Base-by-base conservation (phyloP, 345 rosid species). In the Heritiera fomes region DNA sequence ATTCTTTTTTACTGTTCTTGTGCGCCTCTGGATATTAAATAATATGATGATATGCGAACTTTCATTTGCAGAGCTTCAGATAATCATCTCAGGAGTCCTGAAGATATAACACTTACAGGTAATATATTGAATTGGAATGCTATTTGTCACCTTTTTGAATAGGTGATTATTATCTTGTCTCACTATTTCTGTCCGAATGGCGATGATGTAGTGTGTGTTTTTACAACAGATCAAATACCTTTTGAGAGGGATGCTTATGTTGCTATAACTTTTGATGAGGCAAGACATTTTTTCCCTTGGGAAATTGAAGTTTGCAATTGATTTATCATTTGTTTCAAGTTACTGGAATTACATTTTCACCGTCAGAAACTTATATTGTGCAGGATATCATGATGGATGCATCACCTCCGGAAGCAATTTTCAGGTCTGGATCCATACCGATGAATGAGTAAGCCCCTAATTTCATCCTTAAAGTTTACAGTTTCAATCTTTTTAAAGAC, bases 31-130 rank as follows among this genome's bases (percentile, higher is more conserved):
- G 60, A 8, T 75, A 23, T 28, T 73, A 41, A 17, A 12, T 56
- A 58, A 46, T 11, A 17, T 50, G 53, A n/a, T 65, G 55, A 46
- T 47, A 50, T 0, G 14, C 32, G 11, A 9, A 46, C 77, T 79
- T 78, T 23, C 73, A 23, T 45, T 66, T 20, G 15, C 82, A 89
- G 95, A 82, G 84, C 79, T 30, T 85, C 78, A 12, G 92, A 92
- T 84, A 75, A 75, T 80, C 92, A 95, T 89, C 79, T 59, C 45
- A 79, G 84, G 75, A 86, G 81, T 77, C 82, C 32, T 0, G 97
- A 94, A 78, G 98, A 90, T 30, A 96, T 96, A 73, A 94, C 97
- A 41, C 92, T 94, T 64, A 62, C 85, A 84, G 95, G 93, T 88
- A 49, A 43, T 30, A 30, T 46, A 49, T 32, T 8, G 2, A 75